Evolutionary conservation across 2,329 filamentous ascomycete genomes (phyloP).

Genomic region (Pseudogymnoascus sp.): DNA sequence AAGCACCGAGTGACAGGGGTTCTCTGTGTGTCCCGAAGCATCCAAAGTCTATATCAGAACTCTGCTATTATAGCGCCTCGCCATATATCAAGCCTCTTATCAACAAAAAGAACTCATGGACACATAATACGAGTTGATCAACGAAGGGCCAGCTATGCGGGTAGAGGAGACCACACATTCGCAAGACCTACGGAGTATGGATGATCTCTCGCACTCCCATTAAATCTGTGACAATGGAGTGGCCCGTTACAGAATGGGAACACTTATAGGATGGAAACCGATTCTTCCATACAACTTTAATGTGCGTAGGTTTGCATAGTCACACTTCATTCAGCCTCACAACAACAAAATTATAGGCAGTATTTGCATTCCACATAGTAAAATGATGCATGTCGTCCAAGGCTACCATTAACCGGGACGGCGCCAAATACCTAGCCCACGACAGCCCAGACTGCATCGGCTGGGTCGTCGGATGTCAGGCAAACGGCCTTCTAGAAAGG

Average conservation of each 20-base stretch:
- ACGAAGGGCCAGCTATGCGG: not conserved
- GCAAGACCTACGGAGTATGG: not conserved
- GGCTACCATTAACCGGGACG: slow-evolving; percentile 3
- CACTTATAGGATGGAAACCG: not conserved
- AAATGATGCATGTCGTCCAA: not conserved
- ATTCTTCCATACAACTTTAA: not conserved
- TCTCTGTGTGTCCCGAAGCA: not conserved
- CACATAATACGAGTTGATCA: not conserved
- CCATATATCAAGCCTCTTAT: slow-evolving; percentile 2
- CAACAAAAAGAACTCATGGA: not conserved
- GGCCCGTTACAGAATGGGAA: not conserved
- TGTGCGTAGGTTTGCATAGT: not conserved
- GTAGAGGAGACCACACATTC: not conserved
- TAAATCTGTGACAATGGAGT: not conserved
- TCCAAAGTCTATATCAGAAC: not conserved
- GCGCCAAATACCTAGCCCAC: slow-evolving; percentile 1
- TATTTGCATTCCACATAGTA: not conserved
- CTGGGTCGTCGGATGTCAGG: slow-evolving; percentile 5
- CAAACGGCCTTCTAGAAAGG: slow-evolving; percentile 4
- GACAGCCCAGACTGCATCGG: slow-evolving; percentile 4
- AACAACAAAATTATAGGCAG: not conserved
- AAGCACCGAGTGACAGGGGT: not conserved
- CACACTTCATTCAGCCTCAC: not conserved
- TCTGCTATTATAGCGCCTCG: not conserved
- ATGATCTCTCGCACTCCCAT: not conserved